Conservation (phyloP, 345 rosid genomes). For the Melaleuca quinquenervia region DNA sequence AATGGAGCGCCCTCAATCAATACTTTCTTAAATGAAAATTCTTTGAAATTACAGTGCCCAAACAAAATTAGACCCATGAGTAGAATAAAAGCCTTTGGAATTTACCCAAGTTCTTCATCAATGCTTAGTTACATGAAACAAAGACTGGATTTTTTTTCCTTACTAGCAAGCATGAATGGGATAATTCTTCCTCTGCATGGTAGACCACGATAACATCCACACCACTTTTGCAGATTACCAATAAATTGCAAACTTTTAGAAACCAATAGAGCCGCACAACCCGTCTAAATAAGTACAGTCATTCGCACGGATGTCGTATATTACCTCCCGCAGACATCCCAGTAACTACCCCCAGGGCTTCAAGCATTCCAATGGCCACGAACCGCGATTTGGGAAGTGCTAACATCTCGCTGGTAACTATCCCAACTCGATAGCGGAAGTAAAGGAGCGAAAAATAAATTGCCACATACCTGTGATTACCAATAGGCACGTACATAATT, state of each 20-base stretch:
- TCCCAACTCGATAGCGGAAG: conserved; percentile 45
- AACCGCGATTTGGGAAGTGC: conserved; percentile 64
- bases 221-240: background rate
- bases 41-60: background rate
- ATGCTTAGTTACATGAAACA: background rate
- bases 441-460: conserved; percentile 57
- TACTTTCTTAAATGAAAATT: background rate
- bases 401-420: conserved; percentile 67
- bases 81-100: background rate
- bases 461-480: conserved; percentile 43
- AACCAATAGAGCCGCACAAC: background rate
- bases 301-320: background rate
- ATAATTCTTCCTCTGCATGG: background rate
- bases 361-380: conserved; percentile 52
- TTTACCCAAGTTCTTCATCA: background rate
- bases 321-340: conserved; percentile 94
- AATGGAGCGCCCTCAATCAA: background rate
- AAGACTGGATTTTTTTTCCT: background rate
- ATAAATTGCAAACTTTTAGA: background rate
- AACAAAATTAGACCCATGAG: background rate
- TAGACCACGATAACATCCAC: background rate
- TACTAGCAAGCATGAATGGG: background rate
- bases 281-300: background rate
- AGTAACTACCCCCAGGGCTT: conserved; percentile 67
- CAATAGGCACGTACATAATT: background rate